A percentile compares a stretch with the other conserved stretches of the same genome.
These are phyloP conservation scores for Colletotrichum cuscutae DNA, from an alignment of 2,329 filamentous ascomycete species.

Conservation along the genomic window DNA sequence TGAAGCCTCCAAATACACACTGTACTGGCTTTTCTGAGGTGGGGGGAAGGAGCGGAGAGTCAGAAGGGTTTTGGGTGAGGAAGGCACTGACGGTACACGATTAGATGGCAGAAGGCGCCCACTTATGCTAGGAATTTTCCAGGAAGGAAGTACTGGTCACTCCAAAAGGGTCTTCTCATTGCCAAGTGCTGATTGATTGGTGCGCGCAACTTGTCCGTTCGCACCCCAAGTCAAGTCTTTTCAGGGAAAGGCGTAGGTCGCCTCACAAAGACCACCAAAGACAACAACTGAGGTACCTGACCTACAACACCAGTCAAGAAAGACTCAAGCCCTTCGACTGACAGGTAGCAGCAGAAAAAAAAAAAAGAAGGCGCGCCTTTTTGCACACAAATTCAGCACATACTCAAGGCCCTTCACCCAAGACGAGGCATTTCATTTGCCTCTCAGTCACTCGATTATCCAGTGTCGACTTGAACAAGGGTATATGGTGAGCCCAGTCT, in stretches of 20 bases:
- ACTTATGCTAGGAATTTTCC: background rate
- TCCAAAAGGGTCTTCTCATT: background rate
- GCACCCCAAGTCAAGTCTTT: background rate
- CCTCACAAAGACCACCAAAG: slow-evolving; percentile 6
- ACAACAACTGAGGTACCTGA: background rate
- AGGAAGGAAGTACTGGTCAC: background rate
- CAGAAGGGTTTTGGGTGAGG: background rate
- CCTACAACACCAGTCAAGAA: background rate
- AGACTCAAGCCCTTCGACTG: slow-evolving; percentile 12
- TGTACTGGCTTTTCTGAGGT: background rate
- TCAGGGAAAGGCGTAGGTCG: slow-evolving; percentile 5
- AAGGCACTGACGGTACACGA: slow-evolving; percentile 4
- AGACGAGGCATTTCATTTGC: background rate
- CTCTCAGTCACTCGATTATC: background rate
- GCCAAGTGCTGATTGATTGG: slow-evolving; percentile 20
- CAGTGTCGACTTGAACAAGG: background rate
- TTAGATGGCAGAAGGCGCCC: slow-evolving; percentile 14
- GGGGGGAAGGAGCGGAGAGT: background rate
- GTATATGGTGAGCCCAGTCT: background rate
- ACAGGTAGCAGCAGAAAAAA: background rate
- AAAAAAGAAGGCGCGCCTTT: slow-evolving; percentile 14
- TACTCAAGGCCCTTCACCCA: background rate
- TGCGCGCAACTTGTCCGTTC: background rate
- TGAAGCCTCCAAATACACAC: background rate
- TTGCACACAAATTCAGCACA: background rate